Conservation (phyloP, 352 stramenopile species). For the Phytophthora crassamura region DNA sequence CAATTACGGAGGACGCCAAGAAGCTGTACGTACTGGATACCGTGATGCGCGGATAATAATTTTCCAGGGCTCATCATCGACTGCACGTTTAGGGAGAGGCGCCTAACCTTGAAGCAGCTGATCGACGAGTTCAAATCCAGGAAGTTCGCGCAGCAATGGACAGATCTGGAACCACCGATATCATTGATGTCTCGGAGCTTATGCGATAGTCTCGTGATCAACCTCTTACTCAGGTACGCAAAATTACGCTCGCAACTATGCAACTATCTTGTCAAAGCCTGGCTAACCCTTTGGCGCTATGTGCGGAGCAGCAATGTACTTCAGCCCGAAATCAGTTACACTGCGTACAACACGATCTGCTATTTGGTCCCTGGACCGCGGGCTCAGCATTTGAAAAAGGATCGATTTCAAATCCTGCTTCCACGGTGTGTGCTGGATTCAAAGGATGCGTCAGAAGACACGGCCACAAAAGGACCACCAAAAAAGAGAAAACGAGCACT, state of each 20-base stretch:
- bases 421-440: conserved; percentile 9
- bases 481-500: conserved; percentile 34
- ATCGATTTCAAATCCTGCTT: conserved; percentile 30
- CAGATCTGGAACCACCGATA: conserved; percentile 46
- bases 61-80: conserved; percentile 3
- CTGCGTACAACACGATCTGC: conserved; percentile 77
- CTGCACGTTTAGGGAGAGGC: conserved; percentile 48
- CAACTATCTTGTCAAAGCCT: neutral
- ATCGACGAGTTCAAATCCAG: conserved; percentile 72
- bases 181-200: conserved; percentile 39
- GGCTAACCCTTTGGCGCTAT: conserved; percentile 8
- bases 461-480: neutral
- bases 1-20: conserved; percentile 53
- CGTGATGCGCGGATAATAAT: neutral
- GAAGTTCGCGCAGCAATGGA: conserved; percentile 50
- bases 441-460: neutral
- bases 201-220: conserved; percentile 63
- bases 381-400: conserved; percentile 39
- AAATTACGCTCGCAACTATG: neutral
- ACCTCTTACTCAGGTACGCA: conserved; percentile 50
- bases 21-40: conserved; percentile 43
- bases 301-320: conserved; percentile 46
- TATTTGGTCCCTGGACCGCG: conserved; percentile 61
- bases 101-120: conserved; percentile 72
- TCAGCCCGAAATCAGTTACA: conserved; percentile 80